Conservation (phyloP, 1,139 yeast genomes). For the Ogataea hybrid region DNA sequence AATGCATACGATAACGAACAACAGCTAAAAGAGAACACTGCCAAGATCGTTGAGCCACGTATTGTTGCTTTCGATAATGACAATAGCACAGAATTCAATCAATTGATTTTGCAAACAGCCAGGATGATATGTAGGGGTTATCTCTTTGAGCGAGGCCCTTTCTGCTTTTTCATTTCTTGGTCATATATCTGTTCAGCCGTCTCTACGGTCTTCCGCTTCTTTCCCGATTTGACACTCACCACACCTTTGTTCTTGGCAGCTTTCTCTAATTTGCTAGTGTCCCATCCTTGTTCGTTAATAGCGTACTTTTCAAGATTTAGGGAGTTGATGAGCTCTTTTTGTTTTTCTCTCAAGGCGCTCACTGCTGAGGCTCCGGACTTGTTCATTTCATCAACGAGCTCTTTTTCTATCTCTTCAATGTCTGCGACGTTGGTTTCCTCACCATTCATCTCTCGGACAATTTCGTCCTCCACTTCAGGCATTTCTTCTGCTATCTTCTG, state of each 20-base stretch:
- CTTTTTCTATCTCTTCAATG: slow-evolving; percentile 47
- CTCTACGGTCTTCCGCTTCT: slow-evolving; percentile 58
- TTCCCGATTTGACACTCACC: slow-evolving; percentile 68
- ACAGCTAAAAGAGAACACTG: slow-evolving; percentile 32
- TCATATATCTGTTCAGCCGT: slow-evolving; percentile 70
- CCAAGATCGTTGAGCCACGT: slow-evolving; percentile 20
- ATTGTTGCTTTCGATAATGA: slow-evolving; percentile 18
- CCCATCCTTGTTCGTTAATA: slow-evolving; percentile 72
- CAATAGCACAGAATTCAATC: slow-evolving; percentile 12
- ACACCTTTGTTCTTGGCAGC: slow-evolving; percentile 45
- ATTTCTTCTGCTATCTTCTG: slow-evolving; percentile 66
- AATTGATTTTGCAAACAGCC: slow-evolving; percentile 8
- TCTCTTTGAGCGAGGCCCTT: slow-evolving; percentile 39
- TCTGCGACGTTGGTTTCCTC: slow-evolving; percentile 38
- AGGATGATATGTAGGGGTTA: not conserved
- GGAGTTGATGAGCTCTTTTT: slow-evolving; percentile 82
- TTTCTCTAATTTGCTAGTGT: slow-evolving; percentile 61
- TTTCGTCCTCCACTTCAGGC: slow-evolving; percentile 60
- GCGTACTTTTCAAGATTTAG: slow-evolving; percentile 83
- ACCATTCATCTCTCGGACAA: slow-evolving; percentile 65
- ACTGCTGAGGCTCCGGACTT: slow-evolving; percentile 78
- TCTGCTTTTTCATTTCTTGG: slow-evolving; percentile 65
- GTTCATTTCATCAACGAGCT: slow-evolving; percentile 61
- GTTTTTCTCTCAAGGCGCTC: slow-evolving; percentile 71
- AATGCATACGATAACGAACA: slow-evolving; percentile 50